phyloP scores from a whole-genome alignment of 139 green algal genomes.

The Chlorella vulgaris region DNA sequence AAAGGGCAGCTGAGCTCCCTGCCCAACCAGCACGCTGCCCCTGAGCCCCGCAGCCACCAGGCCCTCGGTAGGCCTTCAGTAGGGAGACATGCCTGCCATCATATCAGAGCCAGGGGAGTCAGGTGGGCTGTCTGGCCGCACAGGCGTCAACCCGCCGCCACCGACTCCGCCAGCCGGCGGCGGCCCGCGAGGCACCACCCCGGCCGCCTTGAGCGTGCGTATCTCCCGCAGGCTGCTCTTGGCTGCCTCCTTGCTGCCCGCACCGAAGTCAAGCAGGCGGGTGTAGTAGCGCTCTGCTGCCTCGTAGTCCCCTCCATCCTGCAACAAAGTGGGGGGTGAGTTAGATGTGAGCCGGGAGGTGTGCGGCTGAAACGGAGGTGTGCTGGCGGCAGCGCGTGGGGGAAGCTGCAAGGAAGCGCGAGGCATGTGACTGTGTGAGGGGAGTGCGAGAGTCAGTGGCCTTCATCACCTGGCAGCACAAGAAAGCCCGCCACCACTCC shows the following conservation, averaged over 20 bases:
- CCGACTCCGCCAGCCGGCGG: background rate
- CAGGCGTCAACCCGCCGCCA: constrained; percentile 5
- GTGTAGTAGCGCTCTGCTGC: constrained; percentile 71
- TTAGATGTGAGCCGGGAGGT: background rate
- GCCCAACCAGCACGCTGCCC: background rate
- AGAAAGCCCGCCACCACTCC: too few relatives aligned
- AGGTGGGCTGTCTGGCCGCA: constrained; percentile 1
- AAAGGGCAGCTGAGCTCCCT: background rate
- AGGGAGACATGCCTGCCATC: constrained; percentile 13
- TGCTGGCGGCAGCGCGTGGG: too few relatives aligned
- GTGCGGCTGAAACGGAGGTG: too few relatives aligned
- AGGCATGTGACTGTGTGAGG: too few relatives aligned
- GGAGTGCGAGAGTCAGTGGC: too few relatives aligned
- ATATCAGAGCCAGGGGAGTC: constrained; percentile 18
- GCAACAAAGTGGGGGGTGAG: constrained; percentile 1
- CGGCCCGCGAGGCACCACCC: background rate
- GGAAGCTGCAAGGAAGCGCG: too few relatives aligned
- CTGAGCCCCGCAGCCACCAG: background rate
- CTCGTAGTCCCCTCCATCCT: constrained; percentile 58
- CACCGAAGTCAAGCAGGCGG: constrained; percentile 86
- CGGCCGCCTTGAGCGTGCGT: constrained; percentile 35
- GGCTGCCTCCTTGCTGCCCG: constrained; percentile 78
- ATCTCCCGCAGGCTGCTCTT: constrained; percentile 87
- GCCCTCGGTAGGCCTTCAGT: background rate
- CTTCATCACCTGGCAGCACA: too few relatives aligned